Conservation (phyloP, 192 early-diverging fungal species). For the Rhizoclosmatium globosum region DNA sequence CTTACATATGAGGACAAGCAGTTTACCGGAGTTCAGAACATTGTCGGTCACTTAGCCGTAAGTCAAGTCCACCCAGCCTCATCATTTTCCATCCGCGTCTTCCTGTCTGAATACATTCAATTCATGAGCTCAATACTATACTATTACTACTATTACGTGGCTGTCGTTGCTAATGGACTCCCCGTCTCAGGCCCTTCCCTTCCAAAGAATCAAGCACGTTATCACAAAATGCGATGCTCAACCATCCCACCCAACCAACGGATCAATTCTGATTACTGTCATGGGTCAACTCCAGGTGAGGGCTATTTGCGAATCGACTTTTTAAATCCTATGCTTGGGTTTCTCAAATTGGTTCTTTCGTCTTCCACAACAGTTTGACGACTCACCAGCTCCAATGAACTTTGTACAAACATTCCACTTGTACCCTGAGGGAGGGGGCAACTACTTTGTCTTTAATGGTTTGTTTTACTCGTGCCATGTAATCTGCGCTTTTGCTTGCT, state of each 20-base stretch:
- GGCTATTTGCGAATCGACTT: neutral
- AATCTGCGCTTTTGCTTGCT: neutral
- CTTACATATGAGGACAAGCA: constrained; percentile 84
- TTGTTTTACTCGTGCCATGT: neutral
- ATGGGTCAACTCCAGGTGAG: constrained; percentile 87
- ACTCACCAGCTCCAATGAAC: constrained; percentile 79
- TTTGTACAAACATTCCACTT: constrained; percentile 92
- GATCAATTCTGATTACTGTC: constrained; percentile 79
- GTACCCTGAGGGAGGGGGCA: constrained; percentile 66
- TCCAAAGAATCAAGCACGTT: constrained; percentile 76
- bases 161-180: neutral
- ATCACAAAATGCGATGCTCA: constrained; percentile 85
- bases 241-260: constrained; percentile 65
- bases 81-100: neutral
- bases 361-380: constrained; percentile 66
- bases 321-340: neutral
- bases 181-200: constrained; percentile 70
- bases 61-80: constrained; percentile 20
- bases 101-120: neutral
- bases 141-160: constrained; percentile 6
- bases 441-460: constrained; percentile 86
- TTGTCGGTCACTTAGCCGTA: constrained; percentile 84
- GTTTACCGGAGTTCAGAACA: constrained; percentile 64
- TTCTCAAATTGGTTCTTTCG: constrained; percentile 6
- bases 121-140: constrained; percentile 7